Percentiles rank a stretch among this genome's conserved stretches.
Evolutionary conservation across 2,329 filamentous ascomycete genomes (phyloP).

Genomic region (Sporothrix globosa): DNA sequence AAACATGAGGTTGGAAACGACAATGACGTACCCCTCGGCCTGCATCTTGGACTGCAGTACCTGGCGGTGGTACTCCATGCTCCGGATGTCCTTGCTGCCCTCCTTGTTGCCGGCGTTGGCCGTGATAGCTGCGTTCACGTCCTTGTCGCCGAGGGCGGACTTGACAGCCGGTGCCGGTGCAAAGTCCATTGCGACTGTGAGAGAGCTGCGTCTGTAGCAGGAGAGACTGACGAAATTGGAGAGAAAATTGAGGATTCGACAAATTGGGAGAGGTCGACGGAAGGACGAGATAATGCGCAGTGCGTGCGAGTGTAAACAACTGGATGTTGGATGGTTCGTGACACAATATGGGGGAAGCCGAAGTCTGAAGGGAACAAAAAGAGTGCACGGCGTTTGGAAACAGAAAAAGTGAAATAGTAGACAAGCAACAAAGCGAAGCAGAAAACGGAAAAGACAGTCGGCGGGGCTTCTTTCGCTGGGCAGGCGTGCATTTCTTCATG

Average conservation of each 20-base stretch:
- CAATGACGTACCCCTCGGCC: slow-evolving; percentile 61
- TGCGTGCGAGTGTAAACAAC: background rate
- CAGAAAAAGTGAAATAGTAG: background rate
- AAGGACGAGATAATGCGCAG: background rate
- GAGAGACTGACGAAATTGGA: background rate
- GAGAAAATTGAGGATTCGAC: background rate
- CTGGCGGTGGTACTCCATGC: slow-evolving; percentile 78
- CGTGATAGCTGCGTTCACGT: slow-evolving; percentile 62
- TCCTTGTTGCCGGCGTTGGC: slow-evolving; percentile 43
- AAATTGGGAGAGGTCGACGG: background rate
- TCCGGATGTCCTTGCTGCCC: slow-evolving; percentile 64
- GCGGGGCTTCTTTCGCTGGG: slow-evolving; percentile 7
- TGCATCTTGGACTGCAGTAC: slow-evolving; percentile 73
- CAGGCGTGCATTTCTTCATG: slow-evolving; percentile 19
- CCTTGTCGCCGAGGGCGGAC: slow-evolving; percentile 63
- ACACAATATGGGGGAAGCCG: slow-evolving; percentile 7
- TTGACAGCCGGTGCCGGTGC: slow-evolving; percentile 28
- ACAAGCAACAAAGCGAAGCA: background rate
- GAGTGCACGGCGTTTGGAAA: background rate
- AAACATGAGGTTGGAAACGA: too few relatives aligned
- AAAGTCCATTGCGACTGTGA: slow-evolving; percentile 27
- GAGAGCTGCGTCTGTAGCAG: background rate
- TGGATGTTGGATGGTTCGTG: background rate
- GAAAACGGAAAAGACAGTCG: background rate
- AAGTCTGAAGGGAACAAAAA: slow-evolving; percentile 20